Evolutionary conservation across 768 basidiomycete genomes (phyloP).

Genomic region (Auricularia cornea): DNA sequence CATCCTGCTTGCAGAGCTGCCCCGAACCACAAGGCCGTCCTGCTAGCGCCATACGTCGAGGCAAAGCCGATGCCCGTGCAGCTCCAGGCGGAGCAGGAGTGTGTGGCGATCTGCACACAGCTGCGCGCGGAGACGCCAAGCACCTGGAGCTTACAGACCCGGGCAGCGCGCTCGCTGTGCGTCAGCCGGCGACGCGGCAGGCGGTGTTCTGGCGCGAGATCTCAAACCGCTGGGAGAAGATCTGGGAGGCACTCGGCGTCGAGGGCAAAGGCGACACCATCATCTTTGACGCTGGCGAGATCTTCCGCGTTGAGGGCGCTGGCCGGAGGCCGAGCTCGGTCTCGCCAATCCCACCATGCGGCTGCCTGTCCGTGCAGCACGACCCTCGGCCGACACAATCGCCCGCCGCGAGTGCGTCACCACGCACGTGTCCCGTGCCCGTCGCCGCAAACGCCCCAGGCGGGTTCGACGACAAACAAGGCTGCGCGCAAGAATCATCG

Average conservation of each 20-base stretch:
- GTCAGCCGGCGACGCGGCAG: conserved; percentile 45
- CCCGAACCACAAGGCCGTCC: not conserved
- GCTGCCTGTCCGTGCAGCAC: not conserved
- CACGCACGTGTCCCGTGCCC: no score
- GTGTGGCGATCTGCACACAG: conserved; percentile 68
- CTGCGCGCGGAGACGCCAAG: conserved; percentile 56
- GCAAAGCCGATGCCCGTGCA: conserved; percentile 60
- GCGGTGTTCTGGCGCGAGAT: conserved; percentile 51
- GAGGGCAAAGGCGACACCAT: conserved; percentile 51
- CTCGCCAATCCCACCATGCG: conserved; percentile 8
- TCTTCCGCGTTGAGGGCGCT: conserved; percentile 55
- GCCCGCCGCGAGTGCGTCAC: not conserved
- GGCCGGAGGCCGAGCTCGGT: conserved; percentile 54
- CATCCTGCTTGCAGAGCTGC: not conserved
- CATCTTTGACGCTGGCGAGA: conserved; percentile 53
- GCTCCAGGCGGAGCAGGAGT: conserved; percentile 65
- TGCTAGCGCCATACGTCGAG: conserved; percentile 26
- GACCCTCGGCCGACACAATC: not conserved
- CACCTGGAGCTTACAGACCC: conserved; percentile 51
- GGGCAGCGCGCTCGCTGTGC: conserved; percentile 41
- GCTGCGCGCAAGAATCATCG: no score
- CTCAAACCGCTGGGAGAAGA: conserved; percentile 58
- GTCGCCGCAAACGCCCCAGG: no score
- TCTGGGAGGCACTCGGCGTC: conserved; percentile 77
- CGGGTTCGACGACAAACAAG: no score